phyloP scores from a whole-genome alignment of 805 yeast genomes.

The Kodamaea nitidulidarum region DNA sequence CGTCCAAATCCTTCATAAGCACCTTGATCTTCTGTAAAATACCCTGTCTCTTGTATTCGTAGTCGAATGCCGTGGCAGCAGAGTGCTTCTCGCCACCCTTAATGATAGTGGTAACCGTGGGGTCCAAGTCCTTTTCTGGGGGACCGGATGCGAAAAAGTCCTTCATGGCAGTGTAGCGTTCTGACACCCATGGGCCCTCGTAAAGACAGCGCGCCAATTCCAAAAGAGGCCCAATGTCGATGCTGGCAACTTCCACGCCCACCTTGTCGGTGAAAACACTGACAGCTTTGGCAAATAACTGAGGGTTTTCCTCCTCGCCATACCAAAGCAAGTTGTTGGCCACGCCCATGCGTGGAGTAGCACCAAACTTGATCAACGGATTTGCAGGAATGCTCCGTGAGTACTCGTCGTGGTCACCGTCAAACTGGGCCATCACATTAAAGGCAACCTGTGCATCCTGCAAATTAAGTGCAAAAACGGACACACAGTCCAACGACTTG shows the following conservation, averaged over 20 bases:
- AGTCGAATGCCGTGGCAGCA: slow-evolving; percentile 81
- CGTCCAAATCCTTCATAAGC: slow-evolving; percentile 61
- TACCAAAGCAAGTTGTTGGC: slow-evolving; percentile 75
- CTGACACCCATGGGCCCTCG: slow-evolving; percentile 99
- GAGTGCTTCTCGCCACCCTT: slow-evolving; percentile 70
- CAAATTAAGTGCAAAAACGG: slow-evolving; percentile 73
- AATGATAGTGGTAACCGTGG: slow-evolving; percentile 75
- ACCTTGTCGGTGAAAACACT: slow-evolving; percentile 34
- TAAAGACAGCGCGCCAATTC: slow-evolving; percentile 83
- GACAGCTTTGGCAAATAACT: slow-evolving; percentile 60
- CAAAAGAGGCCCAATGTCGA: slow-evolving; percentile 72
- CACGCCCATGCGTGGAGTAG: slow-evolving; percentile 65
- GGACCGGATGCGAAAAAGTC: slow-evolving; percentile 70
- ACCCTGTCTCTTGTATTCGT: slow-evolving; percentile 81
- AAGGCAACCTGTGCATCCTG: slow-evolving; percentile 81
- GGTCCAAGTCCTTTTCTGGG: slow-evolving; percentile 69
- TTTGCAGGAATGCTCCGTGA: slow-evolving; percentile 70
- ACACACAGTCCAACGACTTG: slow-evolving; percentile 88
- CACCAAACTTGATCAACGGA: slow-evolving; percentile 57
- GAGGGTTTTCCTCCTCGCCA: slow-evolving; percentile 76
- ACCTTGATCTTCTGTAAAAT: slow-evolving; percentile 62
- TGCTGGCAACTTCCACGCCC: slow-evolving; percentile 56
- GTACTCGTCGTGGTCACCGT: slow-evolving; percentile 66
- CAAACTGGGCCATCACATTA: slow-evolving; percentile 67
- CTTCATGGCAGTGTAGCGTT: slow-evolving; percentile 79